phyloP scores from a whole-genome alignment of 257 asterid species.

The Gardenia jasminoides region DNA sequence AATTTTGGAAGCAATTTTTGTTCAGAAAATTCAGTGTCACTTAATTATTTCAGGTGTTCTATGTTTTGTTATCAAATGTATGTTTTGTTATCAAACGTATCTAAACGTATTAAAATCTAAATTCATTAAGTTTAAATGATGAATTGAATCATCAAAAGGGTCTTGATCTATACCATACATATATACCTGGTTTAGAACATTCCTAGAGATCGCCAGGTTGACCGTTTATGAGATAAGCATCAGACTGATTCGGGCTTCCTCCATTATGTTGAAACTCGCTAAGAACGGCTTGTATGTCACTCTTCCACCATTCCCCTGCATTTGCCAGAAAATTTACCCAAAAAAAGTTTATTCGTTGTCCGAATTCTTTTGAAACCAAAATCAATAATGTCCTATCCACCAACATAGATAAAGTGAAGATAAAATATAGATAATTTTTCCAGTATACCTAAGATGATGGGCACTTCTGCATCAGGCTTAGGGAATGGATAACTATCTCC shows the following conservation, averaged over 20 bases:
- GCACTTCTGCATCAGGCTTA: constrained; percentile 48
- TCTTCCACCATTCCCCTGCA: constrained; percentile 86
- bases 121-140: no score
- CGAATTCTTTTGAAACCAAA: not conserved
- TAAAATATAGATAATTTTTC: not conserved
- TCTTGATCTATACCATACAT: no score
- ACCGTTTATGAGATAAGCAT: constrained; percentile 67
- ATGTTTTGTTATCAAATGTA: no score
- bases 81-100: no score
- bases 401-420: not conserved
- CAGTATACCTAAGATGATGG: constrained; percentile 54
- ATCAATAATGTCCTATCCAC: not conserved
- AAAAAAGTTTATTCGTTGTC: not conserved
- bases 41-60: no score
- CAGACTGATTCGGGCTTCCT: constrained; percentile 52
- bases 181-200: constrained; percentile 42
- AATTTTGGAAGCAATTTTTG: no score
- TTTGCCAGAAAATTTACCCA: not conserved
- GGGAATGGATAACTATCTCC: constrained; percentile 45
- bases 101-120: no score
- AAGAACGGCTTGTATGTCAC: constrained; percentile 41
- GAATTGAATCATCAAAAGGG: no score
- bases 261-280: constrained; percentile 42
- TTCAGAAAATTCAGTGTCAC: no score
- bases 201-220: constrained; percentile 69